Conservation (phyloP, 2,329 filamentous ascomycete genomes). For the Fusarium sp. region DNA sequence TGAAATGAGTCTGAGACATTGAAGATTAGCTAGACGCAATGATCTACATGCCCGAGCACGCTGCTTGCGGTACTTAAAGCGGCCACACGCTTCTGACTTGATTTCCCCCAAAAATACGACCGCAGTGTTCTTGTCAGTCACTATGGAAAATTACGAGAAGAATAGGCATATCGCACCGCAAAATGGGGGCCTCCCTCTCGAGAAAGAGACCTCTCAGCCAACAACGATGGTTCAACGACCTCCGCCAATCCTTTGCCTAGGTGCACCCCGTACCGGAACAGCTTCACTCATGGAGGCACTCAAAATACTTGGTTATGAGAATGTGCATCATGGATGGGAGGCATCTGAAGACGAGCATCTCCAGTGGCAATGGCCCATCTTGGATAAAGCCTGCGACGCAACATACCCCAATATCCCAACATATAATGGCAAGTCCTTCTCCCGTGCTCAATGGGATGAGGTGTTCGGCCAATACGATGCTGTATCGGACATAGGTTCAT, state of each 20-base stretch:
- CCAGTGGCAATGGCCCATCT: conserved; percentile 30
- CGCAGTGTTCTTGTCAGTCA: too few species aligned
- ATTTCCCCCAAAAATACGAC: too few species aligned
- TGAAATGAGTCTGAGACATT: too few species aligned
- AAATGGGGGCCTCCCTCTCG: too few species aligned
- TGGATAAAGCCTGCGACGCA: conserved; percentile 24
- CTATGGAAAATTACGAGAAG: too few species aligned
- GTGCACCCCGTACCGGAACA: conserved; percentile 28
- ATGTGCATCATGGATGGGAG: conserved; percentile 36
- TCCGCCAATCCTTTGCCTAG: conserved; percentile 20
- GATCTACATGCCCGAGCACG: too few species aligned
- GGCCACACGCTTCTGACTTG: too few species aligned
- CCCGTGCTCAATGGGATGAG: conserved; percentile 40
- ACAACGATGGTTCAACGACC: neutral
- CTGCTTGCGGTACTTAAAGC: too few species aligned
- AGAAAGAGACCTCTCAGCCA: neutral
- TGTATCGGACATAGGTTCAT: conserved; percentile 42
- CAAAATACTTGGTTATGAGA: conserved; percentile 21
- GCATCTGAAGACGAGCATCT: neutral
- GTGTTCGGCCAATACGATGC: conserved; percentile 43
- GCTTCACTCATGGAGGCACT: conserved; percentile 34
- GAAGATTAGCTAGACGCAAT: too few species aligned
- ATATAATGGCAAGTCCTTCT: conserved; percentile 36
- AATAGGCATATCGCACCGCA: too few species aligned
- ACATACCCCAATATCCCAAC: conserved; percentile 28